Conservation (phyloP, 106 monocot genomes). For the Allium cepa region DNA sequence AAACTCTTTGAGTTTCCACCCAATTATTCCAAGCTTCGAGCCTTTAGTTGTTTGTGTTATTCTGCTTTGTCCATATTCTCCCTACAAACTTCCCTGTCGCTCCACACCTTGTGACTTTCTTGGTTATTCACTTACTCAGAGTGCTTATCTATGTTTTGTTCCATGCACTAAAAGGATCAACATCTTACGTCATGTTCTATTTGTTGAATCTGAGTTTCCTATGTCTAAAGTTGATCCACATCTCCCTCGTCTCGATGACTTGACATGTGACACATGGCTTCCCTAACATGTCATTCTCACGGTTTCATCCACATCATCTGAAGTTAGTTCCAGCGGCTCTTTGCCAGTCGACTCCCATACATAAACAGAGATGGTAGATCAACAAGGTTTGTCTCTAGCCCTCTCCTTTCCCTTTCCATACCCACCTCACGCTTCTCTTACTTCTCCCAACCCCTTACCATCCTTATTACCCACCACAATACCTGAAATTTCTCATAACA, state of each 20-base stretch:
- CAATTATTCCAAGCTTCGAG: neutral
- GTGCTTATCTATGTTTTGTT: conserved; percentile 5
- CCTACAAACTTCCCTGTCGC: neutral
- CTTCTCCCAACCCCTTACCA: too few species aligned
- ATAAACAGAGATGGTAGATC: too few species aligned
- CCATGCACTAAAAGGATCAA: neutral
- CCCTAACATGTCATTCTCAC: neutral
- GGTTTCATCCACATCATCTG: neutral
- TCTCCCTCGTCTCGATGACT: neutral
- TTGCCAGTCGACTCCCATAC: too few species aligned
- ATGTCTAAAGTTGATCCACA: neutral
- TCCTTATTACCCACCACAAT: too few species aligned
- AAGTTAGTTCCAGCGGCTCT: too few species aligned
- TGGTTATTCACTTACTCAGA: conserved; percentile 4
- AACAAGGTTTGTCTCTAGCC: too few species aligned
- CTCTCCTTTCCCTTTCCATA: too few species aligned
- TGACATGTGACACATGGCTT: neutral
- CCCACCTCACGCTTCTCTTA: too few species aligned
- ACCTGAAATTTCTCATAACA: too few species aligned
- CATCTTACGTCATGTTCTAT: conserved; percentile 1
- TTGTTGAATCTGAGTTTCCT: conserved; percentile 1
- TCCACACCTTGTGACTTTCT: conserved; percentile 5
- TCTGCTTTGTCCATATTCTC: conserved; percentile 1
- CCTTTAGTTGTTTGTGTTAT: conserved; percentile 1
- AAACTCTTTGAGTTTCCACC: neutral